phyloP scores from a whole-genome alignment of 2,329 filamentous ascomycete species.

The Xylaria sp. region DNA sequence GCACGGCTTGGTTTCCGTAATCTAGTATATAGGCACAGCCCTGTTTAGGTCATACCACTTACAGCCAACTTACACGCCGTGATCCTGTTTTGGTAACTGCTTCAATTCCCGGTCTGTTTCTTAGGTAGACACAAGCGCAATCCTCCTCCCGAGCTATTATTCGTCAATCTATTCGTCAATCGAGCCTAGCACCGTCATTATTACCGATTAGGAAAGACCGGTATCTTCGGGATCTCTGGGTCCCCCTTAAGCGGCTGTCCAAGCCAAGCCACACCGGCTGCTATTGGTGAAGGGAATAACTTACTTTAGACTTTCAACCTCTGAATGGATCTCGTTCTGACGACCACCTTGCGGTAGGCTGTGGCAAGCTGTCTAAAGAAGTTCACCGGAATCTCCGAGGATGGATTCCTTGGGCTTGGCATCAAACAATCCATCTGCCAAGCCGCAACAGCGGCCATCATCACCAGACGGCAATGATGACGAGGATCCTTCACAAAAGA shows the following conservation, averaged over 20 bases:
- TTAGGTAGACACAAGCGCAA: slow-evolving; percentile 15
- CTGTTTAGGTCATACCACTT: slow-evolving; percentile 31
- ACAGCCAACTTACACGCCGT: slow-evolving; percentile 25
- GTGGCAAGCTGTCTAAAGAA: slow-evolving; percentile 26
- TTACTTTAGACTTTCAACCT: slow-evolving; percentile 16
- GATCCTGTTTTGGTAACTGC: slow-evolving; percentile 19
- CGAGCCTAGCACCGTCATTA: slow-evolving; percentile 8
- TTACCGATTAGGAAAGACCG: slow-evolving; percentile 29
- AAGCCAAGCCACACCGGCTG: slow-evolving; percentile 32
- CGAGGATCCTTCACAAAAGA: slow-evolving; percentile 59
- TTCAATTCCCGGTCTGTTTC: slow-evolving; percentile 16
- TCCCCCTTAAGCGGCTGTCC: slow-evolving; percentile 24
- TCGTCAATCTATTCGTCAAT: slow-evolving; percentile 24
- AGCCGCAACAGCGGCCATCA: slow-evolving; percentile 50
- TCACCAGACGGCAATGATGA: slow-evolving; percentile 51
- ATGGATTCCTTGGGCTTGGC: slow-evolving; percentile 49
- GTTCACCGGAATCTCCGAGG: slow-evolving; percentile 22
- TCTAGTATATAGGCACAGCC: slow-evolving; percentile 29
- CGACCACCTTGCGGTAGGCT: slow-evolving; percentile 21
- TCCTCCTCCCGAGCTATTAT: slow-evolving; percentile 14
- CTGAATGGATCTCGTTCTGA: slow-evolving; percentile 25
- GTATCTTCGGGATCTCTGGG: slow-evolving; percentile 7
- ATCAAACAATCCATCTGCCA: slow-evolving; percentile 40
- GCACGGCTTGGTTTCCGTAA: slow-evolving; percentile 32
- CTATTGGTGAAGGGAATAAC: slow-evolving; percentile 22